Evolutionary conservation across 2,329 filamentous ascomycete species (phyloP).

Genomic region (Alternaria solani): DNA sequence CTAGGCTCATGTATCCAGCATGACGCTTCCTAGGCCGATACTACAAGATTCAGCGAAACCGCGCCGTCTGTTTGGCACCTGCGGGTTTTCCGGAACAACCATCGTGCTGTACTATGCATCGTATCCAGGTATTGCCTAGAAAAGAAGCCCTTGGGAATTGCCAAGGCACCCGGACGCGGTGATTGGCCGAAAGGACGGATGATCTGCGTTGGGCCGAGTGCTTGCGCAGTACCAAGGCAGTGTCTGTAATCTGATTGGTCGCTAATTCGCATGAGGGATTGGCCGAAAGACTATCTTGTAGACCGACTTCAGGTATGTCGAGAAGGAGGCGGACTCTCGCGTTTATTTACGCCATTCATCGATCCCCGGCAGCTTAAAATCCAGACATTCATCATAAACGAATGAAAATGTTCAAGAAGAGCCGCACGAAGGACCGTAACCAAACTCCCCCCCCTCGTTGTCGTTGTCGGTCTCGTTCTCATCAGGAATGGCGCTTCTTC

Average conservation of each 20-base stretch:
- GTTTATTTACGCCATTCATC: neutral
- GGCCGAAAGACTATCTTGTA: neutral
- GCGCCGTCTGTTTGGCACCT: neutral
- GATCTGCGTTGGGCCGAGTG: neutral
- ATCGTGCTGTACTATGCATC: neutral
- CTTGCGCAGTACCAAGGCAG: neutral
- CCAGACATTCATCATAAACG: neutral
- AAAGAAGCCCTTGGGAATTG: neutral
- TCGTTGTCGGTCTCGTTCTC: neutral
- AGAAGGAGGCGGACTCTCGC: neutral
- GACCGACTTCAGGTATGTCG: neutral
- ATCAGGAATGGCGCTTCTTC: neutral
- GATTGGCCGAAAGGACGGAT: neutral
- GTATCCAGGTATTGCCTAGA: neutral
- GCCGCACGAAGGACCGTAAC: neutral
- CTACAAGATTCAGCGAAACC: neutral
- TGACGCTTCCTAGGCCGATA: neutral
- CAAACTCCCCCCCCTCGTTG: neutral
- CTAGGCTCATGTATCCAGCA: neutral
- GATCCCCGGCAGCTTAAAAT: neutral
- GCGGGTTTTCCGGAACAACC: neutral
- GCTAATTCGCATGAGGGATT: neutral
- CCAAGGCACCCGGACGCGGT: neutral
- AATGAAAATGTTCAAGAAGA: neutral
- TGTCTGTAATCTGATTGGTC: neutral